Percentiles rank a stretch among this genome's conserved stretches.
Evolutionary conservation across 345 rosid species (phyloP).

Genomic region (Euphorbia pulcherrima): DNA sequence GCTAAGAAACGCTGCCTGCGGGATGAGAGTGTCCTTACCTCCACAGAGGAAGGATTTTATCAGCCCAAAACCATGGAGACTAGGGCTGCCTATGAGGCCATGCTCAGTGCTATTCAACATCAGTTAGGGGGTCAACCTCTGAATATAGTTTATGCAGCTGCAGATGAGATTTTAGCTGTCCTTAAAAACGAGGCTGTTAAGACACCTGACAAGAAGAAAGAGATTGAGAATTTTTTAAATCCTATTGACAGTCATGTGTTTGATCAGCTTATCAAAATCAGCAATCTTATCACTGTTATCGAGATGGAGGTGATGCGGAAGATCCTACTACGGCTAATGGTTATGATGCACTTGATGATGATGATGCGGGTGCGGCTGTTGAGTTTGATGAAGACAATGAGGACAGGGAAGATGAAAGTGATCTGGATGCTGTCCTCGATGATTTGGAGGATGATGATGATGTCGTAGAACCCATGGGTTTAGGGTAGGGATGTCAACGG

Average conservation of each 20-base stretch:
- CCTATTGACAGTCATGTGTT: slow-evolving; percentile 43
- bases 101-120: slow-evolving; percentile 74
- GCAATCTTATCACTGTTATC: slow-evolving; percentile 70
- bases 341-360: slow-evolving; percentile 79
- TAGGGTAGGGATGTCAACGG: too few relatives aligned
- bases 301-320: slow-evolving; percentile 55
- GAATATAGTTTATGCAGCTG: slow-evolving; percentile 77
- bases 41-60: slow-evolving; percentile 80
- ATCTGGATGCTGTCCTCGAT: slow-evolving; percentile 79
- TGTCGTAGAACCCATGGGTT: slow-evolving; percentile 45
- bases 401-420: slow-evolving; percentile 85
- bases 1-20: slow-evolving; percentile 65
- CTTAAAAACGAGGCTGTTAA: slow-evolving; percentile 60
- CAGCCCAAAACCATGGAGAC: slow-evolving; percentile 92
- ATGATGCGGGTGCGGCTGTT: slow-evolving; percentile 84
- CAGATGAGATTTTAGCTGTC: slow-evolving; percentile 89
- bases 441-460: slow-evolving; percentile 77
- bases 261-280: slow-evolving; percentile 71
- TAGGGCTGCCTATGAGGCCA: slow-evolving; percentile 82
- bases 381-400: slow-evolving; percentile 81
- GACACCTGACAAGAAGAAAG: slow-evolving; percentile 77
- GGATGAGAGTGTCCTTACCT: slow-evolving; percentile 73
- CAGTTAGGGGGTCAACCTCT: slow-evolving; percentile 88
- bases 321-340: slow-evolving; percentile 46
- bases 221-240: slow-evolving; percentile 73